Base-by-base conservation (phyloP, 2,329 filamentous ascomycete species). In the Cadophora luteo-olivacea region DNA sequence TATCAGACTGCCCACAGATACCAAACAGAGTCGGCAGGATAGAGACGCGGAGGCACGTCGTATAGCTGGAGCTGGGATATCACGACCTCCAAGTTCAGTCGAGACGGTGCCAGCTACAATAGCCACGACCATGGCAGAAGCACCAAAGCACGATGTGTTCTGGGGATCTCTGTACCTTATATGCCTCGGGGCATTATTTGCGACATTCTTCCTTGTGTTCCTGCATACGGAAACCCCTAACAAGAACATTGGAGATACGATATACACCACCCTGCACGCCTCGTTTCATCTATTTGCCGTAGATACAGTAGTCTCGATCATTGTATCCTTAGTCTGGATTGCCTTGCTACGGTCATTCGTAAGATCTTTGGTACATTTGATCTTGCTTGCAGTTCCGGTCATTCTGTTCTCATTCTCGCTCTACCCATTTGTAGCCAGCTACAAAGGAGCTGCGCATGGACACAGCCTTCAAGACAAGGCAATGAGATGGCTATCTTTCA, bases 101-200 rank as follows among this genome's bases (percentile, higher is more conserved):
- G 73, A 73, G 36, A 86, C 84, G n/a, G 82, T 86, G 22, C 87
- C 87, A 58, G 83, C 84, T 32, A 83, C 86, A 0, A 83, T 89
- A 38, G 83, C 87, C 29, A 82, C 86, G 12, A 82, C 87, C 4
- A 85, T 89, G 51, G 85, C 86, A 61, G 91, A 94, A 76, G 86
- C 92, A 25, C 93, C 93, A 69, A 86, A 87, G 61, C 93, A 98
- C 78, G 96, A 99, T 79, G 85, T 90, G 5, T 97, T 98, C 81
- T 99, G 96, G 85, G 93, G 92, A 4, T 94, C 93, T 81, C 85
- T 97, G 54, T 99, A 94, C 78, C 82, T 97, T 60, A 96, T 98
- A 75, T 89, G 89, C 41, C 82, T 97, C 64, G 94, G 92, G 57
- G 91, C 91, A 49, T 87, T 98, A 77, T 87, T 98, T 75, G 92